Percentiles rank a stretch among this genome's conserved stretches.
Conservation (phyloP, 1,139 yeast genomes). For the Suhomyces terraborum region DNA sequence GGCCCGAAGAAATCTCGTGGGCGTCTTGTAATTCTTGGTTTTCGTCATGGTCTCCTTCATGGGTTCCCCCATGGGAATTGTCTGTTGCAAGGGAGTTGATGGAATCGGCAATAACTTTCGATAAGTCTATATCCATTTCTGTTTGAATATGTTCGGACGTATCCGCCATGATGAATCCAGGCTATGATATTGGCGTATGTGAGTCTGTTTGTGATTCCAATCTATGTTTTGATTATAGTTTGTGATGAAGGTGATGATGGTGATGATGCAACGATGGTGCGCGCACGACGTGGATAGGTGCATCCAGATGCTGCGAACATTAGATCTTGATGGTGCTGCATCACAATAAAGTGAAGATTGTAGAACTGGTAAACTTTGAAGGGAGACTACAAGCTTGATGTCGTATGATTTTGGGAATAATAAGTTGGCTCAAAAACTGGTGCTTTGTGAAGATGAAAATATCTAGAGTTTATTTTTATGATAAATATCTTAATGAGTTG, state of each 20-base stretch:
- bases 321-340: no score
- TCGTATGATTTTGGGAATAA: not conserved
- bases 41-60: constrained; percentile 3
- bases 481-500: not conserved
- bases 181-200: constrained; percentile 16
- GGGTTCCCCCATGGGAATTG: not conserved
- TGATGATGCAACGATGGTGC: constrained; percentile 1
- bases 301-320: no score
- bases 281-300: constrained; percentile 7
- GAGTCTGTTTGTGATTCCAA: constrained; percentile 1
- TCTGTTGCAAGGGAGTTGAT: constrained; percentile 13
- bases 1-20: constrained; percentile 11
- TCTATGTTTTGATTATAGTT: constrained; percentile 5
- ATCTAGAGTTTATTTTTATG: not conserved
- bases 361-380: no score
- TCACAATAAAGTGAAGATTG: no score
- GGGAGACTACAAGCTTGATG: no score
- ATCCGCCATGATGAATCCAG: constrained; percentile 14
- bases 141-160: constrained; percentile 5
- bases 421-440: no score
- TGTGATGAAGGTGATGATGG: constrained; percentile 1
- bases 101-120: constrained; percentile 18
- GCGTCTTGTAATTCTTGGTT: constrained; percentile 6
- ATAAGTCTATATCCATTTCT: constrained; percentile 16
- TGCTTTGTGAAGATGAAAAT: not conserved